Evolutionary conservation across 2,329 filamentous ascomycete species (phyloP), one percentile per base, ranked within the genome.

Genomic region (Penicillium sp.): DNA sequence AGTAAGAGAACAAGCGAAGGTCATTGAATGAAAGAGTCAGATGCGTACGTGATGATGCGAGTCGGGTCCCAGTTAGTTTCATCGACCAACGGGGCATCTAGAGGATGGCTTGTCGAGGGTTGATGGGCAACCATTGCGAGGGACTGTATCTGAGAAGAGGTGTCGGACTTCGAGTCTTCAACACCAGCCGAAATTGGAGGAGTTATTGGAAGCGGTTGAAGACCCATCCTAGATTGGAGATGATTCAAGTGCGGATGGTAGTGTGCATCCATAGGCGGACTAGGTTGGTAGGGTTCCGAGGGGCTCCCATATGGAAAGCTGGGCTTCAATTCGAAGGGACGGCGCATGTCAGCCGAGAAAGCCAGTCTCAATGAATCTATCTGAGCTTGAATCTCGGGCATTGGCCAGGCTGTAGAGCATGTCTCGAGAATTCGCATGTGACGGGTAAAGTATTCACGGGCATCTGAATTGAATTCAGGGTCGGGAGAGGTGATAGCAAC

Each of bases 361-460:
- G 93, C 93, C 67, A 93, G 86, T 38, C 93, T 86, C 30, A 97
- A 83, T 36, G 90, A 88, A 68, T 97, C 88, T 60, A 97, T 91
- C 72, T 97, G 91, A 49, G 86, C 87, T 70, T 95, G 87, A 75
- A 96, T 88, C 65, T 97, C 92, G 2, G 89, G 88, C 83, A 95
- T 91, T 2, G 90, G 88, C 88, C 90, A 95, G 4, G 86, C 85
- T 8, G 83, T 81, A 68, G 90, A 89, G 63, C 91, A 94, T 61
- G 85, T 87, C 71, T 97, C 93, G 54, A 97, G 79, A 35, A 97
- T 87, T 51, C 92, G 86, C 93, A 97, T 97, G 65, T 97, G 92
- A 44, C 93, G 83, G 2, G 90, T 89, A 67, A 97, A 97, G 70
- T 89, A 97, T 58, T 93, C 88, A 30, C 90, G 84, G 6, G 93